phyloP scores from a whole-genome alignment of 2,329 filamentous ascomycete species.

The Aaosphaeria pasadenensis region DNA sequence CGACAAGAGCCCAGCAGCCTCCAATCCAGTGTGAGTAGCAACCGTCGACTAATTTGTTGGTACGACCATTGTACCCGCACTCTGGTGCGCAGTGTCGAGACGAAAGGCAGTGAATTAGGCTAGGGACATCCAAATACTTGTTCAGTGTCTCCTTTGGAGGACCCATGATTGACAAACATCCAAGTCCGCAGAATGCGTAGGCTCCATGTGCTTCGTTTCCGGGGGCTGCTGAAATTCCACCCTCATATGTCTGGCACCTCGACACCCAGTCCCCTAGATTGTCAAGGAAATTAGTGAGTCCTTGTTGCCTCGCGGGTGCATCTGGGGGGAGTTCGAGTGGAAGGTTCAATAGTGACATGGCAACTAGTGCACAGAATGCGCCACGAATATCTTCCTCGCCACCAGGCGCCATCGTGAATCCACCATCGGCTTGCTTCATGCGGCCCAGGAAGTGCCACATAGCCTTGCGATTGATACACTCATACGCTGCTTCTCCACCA shows the following conservation, averaged over 20 bases:
- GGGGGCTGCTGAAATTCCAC: slow-evolving; percentile 83
- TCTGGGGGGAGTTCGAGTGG: slow-evolving; percentile 75
- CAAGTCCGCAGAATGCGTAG: slow-evolving; percentile 92
- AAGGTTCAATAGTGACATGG: slow-evolving; percentile 79
- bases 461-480: slow-evolving; percentile 72
- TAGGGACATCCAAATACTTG: slow-evolving; percentile 72
- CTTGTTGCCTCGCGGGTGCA: slow-evolving; percentile 63
- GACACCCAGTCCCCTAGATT: slow-evolving; percentile 77
- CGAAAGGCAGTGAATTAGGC: slow-evolving; percentile 83
- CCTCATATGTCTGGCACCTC: slow-evolving; percentile 92
- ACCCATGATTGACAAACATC: slow-evolving; percentile 81
- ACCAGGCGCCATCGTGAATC: slow-evolving; percentile 81
- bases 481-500: slow-evolving; percentile 70
- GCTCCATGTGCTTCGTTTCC: slow-evolving; percentile 91
- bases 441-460: slow-evolving; percentile 90
- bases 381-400: slow-evolving; percentile 93
- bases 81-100: slow-evolving; percentile 87
- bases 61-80: slow-evolving; percentile 87
- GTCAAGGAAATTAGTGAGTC: slow-evolving; percentile 65
- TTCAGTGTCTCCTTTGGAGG: slow-evolving; percentile 71
- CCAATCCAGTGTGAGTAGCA: slow-evolving; percentile 99
- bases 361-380: slow-evolving; percentile 84
- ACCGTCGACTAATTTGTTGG: slow-evolving; percentile 96
- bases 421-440: slow-evolving; percentile 82
- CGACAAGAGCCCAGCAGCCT: slow-evolving; percentile 86